Evolutionary conservation across 768 basidiomycete species (phyloP).

Genomic region (Auricularia sp.): DNA sequence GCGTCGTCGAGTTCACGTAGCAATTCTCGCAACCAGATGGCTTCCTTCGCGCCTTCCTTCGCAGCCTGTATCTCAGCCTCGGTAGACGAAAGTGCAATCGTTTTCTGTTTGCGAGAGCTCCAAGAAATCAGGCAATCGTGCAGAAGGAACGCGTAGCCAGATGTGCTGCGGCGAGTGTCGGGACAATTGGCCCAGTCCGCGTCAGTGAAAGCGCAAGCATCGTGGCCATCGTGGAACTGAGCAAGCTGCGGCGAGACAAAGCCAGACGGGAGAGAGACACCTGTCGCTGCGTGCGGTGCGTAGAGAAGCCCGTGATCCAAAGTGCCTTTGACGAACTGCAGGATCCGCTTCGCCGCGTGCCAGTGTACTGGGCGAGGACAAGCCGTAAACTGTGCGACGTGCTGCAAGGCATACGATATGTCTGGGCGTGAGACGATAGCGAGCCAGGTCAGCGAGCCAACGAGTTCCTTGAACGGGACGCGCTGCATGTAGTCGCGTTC

Average conservation of each 20-base stretch:
- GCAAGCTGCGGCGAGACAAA: too few relatives aligned
- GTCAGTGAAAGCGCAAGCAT: too few relatives aligned
- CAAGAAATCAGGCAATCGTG: background rate
- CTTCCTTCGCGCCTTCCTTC: too few relatives aligned
- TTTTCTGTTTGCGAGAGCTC: too few relatives aligned
- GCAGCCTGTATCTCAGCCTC: too few relatives aligned
- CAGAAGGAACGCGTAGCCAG: conserved; percentile 4
- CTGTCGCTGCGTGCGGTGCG: background rate
- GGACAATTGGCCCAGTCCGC: background rate
- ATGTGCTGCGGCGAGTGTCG: conserved; percentile 1
- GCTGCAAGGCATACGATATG: background rate
- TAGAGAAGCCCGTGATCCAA: background rate
- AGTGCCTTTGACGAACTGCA: conserved; percentile 1
- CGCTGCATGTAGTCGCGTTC: background rate
- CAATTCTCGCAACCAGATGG: conserved; percentile 1
- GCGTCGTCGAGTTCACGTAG: background rate
- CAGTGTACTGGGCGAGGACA: background rate
- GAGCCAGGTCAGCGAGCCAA: conserved; percentile 1
- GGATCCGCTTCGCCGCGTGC: background rate
- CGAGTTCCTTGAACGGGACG: conserved; percentile 4
- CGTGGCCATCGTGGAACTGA: background rate
- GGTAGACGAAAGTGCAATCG: too few relatives aligned
- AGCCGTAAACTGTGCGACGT: conserved; percentile 2
- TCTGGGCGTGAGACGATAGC: conserved; percentile 5
- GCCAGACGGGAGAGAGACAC: too few relatives aligned